These are phyloP conservation scores for Didymella lethalis DNA, from an alignment of 2,329 filamentous ascomycete species.

Conservation along the genomic window DNA sequence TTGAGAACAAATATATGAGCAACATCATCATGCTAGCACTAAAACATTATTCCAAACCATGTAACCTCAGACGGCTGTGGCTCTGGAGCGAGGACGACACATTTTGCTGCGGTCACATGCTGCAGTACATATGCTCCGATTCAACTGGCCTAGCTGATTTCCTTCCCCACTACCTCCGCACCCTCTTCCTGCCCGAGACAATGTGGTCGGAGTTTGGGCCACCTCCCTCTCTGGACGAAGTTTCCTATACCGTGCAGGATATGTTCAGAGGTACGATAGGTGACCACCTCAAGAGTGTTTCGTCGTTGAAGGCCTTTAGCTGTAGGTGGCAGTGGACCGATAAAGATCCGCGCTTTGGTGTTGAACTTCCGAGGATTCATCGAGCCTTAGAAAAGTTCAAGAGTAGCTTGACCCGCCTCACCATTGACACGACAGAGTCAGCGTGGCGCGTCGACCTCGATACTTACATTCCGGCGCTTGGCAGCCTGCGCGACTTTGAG, in stretches of 20 bases:
- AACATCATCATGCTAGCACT: neutral
- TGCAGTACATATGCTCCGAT: neutral
- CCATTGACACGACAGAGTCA: slow-evolving; percentile 7
- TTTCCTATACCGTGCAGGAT: neutral
- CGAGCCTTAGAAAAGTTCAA: neutral
- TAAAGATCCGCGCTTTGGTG: neutral
- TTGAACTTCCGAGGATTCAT: slow-evolving; percentile 3
- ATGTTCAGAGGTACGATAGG: neutral
- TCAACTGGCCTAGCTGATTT: neutral
- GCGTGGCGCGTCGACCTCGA: slow-evolving; percentile 14
- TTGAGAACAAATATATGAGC: neutral
- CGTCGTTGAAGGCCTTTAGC: neutral
- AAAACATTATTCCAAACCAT: neutral
- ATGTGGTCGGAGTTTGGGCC: neutral
- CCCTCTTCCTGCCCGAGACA: neutral
- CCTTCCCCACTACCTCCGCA: neutral
- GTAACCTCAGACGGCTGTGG: neutral
- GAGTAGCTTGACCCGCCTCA: neutral
- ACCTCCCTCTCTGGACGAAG: neutral
- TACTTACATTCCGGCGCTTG: slow-evolving; percentile 17
- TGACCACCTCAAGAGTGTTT: neutral
- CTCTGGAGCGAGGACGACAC: neutral
- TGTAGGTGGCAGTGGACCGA: slow-evolving; percentile 14
- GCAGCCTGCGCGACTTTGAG: slow-evolving; percentile 23
- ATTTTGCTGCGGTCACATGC: neutral